These are phyloP conservation scores for Malassezia caprae DNA, from an alignment of 1,284 basidiomycete genomes.

Conservation along the genomic window DNA sequence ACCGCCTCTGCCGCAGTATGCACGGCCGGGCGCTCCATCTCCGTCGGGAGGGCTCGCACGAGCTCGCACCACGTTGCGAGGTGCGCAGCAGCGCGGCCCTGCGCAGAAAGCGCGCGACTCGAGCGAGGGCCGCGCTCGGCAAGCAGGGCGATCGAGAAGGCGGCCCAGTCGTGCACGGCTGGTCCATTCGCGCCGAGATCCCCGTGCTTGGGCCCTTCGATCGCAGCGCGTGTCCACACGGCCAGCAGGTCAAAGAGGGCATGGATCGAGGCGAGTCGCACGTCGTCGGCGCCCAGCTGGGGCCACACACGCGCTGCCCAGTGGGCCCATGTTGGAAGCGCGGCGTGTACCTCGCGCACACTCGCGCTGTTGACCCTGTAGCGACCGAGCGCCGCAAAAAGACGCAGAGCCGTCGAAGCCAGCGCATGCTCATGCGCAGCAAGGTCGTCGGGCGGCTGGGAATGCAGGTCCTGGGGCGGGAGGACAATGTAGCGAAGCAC, in stretches of 20 bases:
- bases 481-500: slow-evolving; percentile 67
- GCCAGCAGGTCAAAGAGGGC: slow-evolving; percentile 7
- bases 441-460: neutral
- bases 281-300: neutral
- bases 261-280: neutral
- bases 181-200: slow-evolving; percentile 16
- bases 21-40: neutral
- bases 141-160: neutral
- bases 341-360: slow-evolving; percentile 49
- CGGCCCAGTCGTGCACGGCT: slow-evolving; percentile 2
- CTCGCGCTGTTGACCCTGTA: slow-evolving; percentile 68
- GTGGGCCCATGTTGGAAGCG: slow-evolving; percentile 20
- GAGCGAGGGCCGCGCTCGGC: neutral
- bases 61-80: slow-evolving; percentile 5
- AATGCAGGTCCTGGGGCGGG: slow-evolving; percentile 50
- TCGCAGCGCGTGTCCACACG: slow-evolving; percentile 14
- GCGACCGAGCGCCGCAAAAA: slow-evolving; percentile 61
- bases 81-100: slow-evolving; percentile 2
- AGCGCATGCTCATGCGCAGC: slow-evolving; percentile 48
- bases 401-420: slow-evolving; percentile 56
- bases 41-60: neutral
- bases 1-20: neutral
- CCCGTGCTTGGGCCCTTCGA: slow-evolving; percentile 12
- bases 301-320: slow-evolving; percentile 18
- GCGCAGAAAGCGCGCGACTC: neutral